Percentiles rank a stretch among this genome's conserved stretches.
Evolutionary conservation across 768 basidiomycete genomes (phyloP).

Genomic region (Boletus edulis): DNA sequence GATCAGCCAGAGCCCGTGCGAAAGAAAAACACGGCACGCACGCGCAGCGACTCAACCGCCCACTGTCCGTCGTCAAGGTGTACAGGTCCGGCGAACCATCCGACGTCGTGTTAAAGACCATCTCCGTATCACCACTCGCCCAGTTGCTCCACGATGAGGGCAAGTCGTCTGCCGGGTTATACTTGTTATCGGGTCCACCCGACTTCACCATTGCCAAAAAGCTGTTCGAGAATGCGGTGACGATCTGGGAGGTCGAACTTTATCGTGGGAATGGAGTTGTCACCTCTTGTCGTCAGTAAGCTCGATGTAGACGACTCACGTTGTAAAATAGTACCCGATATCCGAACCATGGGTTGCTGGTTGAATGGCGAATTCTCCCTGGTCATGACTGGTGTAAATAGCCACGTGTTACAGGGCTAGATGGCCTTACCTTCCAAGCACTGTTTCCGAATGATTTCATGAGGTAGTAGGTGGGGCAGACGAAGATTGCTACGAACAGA

Average conservation of each 20-base stretch:
- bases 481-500: constrained; percentile 37
- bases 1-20: background rate
- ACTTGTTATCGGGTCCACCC: constrained; percentile 5
- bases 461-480: constrained; percentile 43
- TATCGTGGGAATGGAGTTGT: constrained; percentile 4
- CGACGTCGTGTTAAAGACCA: constrained; percentile 42
- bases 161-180: constrained; percentile 16
- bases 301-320: constrained; percentile 26
- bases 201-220: constrained; percentile 21
- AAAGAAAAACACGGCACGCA: background rate
- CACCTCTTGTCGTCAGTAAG: background rate
- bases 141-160: constrained; percentile 18
- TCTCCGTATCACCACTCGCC: constrained; percentile 31
- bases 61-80: constrained; percentile 27
- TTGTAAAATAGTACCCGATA: constrained; percentile 42
- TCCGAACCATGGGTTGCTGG: constrained; percentile 43
- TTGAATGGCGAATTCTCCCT: constrained; percentile 39
- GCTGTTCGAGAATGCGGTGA: constrained; percentile 24
- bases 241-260: constrained; percentile 15
- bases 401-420: too few species aligned
- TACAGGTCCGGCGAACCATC: constrained; percentile 32
- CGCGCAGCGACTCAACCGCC: constrained; percentile 35
- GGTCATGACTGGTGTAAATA: background rate
- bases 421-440: constrained; percentile 30
- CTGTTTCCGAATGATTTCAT: constrained; percentile 26